phyloP scores from a whole-genome alignment of 1,284 basidiomycete genomes.

The Kwoniella shivajii region DNA sequence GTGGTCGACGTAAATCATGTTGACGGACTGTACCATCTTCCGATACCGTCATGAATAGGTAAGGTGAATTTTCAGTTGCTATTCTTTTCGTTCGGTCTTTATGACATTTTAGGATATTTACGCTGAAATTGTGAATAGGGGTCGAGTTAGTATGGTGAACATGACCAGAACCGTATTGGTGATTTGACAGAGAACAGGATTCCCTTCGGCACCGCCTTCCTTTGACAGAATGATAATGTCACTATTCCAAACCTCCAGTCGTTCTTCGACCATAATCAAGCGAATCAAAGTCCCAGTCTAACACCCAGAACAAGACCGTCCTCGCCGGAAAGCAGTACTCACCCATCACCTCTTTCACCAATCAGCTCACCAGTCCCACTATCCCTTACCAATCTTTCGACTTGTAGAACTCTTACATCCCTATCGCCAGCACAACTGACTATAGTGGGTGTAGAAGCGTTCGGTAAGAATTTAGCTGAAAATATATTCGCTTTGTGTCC shows the following conservation, averaged over 20 bases:
- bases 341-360: constrained; percentile 42
- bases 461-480: constrained; percentile 77
- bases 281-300: too few species aligned
- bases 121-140: constrained; percentile 16
- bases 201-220: too few species aligned
- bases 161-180: too few species aligned
- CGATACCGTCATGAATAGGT: constrained; percentile 79
- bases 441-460: constrained; percentile 44
- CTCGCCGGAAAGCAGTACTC: constrained; percentile 15
- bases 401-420: constrained; percentile 69
- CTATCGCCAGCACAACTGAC: constrained; percentile 77
- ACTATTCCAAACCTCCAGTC: too few species aligned
- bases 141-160: too few species aligned
- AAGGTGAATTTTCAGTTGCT: constrained; percentile 77
- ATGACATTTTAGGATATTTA: constrained; percentile 70
- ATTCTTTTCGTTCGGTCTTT: constrained; percentile 71
- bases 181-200: too few species aligned
- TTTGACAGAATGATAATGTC: too few species aligned
- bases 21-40: constrained; percentile 79
- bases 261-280: too few species aligned
- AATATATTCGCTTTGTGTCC: constrained; percentile 89
- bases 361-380: constrained; percentile 28
- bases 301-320: too few species aligned
- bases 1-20: constrained; percentile 72
- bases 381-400: constrained; percentile 15